phyloP scores from a whole-genome alignment of 257 asterid genomes.

The Hygrophila difformis region DNA sequence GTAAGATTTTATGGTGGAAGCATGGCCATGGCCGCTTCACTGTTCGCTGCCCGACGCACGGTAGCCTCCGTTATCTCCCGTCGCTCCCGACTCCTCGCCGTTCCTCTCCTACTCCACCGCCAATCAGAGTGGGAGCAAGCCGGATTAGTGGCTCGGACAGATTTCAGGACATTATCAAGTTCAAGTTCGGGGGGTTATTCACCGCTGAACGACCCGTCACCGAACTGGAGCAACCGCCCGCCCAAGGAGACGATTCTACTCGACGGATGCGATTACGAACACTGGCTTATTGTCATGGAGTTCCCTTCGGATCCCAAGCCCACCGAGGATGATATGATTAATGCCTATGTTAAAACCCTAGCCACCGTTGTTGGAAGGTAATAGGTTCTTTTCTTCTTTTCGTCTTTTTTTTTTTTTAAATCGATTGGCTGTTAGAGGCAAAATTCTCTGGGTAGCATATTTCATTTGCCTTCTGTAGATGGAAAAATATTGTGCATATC shows the following conservation, averaged over 20 bases:
- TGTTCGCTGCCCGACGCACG: constrained; percentile 56
- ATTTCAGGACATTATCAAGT: constrained; percentile 50
- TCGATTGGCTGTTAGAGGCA: too few relatives aligned
- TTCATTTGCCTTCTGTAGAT: too few relatives aligned
- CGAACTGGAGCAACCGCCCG: constrained; percentile 97
- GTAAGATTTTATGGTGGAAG: too few relatives aligned
- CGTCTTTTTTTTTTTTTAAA: too few relatives aligned
- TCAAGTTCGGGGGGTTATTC: constrained; percentile 77
- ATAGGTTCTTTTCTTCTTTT: not conserved
- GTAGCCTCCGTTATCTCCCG: constrained; percentile 45
- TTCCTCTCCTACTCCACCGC: constrained; percentile 31
- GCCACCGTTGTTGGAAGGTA: constrained; percentile 79
- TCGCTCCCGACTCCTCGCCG: constrained; percentile 34
- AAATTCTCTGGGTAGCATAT: too few relatives aligned
- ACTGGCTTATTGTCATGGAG: constrained; percentile 93
- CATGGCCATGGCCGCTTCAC: constrained; percentile 41
- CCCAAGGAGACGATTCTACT: constrained; percentile 84
- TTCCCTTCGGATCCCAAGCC: constrained; percentile 59
- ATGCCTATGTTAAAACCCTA: constrained; percentile 80
- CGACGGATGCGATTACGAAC: constrained; percentile 95
- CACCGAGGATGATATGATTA: constrained; percentile 65
- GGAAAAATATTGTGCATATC: too few relatives aligned
- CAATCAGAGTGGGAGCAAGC: constrained; percentile 13
- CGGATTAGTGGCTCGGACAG: constrained; percentile 23
- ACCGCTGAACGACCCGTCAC: constrained; percentile 85